Percentiles rank a stretch among this genome's conserved stretches.
Evolutionary conservation across 371 early-diverging fungal genomes (phyloP).

Genomic region (Smittium culicis): DNA sequence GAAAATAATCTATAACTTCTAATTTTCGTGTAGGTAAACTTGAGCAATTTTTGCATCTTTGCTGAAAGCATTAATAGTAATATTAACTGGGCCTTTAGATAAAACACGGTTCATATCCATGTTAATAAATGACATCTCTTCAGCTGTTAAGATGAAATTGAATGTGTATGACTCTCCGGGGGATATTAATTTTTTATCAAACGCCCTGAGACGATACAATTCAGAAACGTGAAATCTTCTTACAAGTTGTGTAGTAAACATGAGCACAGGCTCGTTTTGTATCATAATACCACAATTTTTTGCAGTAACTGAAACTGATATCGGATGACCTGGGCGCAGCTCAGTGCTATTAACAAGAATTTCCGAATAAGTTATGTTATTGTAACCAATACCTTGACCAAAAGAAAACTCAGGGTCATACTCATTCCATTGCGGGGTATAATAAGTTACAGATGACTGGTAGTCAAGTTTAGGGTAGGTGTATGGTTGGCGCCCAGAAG

Average conservation of each 20-base stretch:
- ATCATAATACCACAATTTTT: slow-evolving; percentile 36
- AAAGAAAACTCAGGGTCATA: slow-evolving; percentile 43
- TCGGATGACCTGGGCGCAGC: slow-evolving; percentile 13
- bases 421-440: slow-evolving; percentile 14
- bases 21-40: neutral
- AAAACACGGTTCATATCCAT: slow-evolving; percentile 24
- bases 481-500: slow-evolving; percentile 38
- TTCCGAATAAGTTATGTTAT: slow-evolving; percentile 34
- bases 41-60: neutral
- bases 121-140: slow-evolving; percentile 32
- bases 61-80: slow-evolving; percentile 34
- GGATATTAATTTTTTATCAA: slow-evolving; percentile 16
- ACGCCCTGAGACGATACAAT: slow-evolving; percentile 21
- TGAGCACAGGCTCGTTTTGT: slow-evolving; percentile 43
- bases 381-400: slow-evolving; percentile 47
- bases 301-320: slow-evolving; percentile 30
- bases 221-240: slow-evolving; percentile 35
- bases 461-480: slow-evolving; percentile 40
- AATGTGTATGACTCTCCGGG: slow-evolving; percentile 18
- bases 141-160: slow-evolving; percentile 19
- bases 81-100: slow-evolving; percentile 29
- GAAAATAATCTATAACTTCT: too few species aligned
- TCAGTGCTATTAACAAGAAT: slow-evolving; percentile 18
- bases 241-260: slow-evolving; percentile 43
- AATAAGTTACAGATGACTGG: slow-evolving; percentile 24